Base-by-base conservation (phyloP, 371 early-diverging fungal species). In the Rhizopus sp. region DNA sequence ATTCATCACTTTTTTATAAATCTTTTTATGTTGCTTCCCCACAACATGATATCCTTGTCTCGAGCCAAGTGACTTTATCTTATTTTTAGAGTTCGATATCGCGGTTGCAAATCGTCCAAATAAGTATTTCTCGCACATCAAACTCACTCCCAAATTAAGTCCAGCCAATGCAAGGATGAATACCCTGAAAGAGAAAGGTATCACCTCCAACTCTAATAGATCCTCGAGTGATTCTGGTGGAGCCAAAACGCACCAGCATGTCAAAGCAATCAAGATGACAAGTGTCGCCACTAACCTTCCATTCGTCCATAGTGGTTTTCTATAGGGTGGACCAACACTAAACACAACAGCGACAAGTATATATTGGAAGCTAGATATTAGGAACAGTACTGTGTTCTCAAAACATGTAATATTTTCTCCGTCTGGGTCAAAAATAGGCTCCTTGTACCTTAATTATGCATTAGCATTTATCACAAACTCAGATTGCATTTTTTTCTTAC, bases 291-390 rank as follows among this genome's bases (percentile, higher is more conserved):
- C 66, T 53, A 91, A 85, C 9, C 78, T 69, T 85, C 89, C 75
- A 73, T 97, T 99, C 30, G 83, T 86, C 65, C 82, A 80, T 49
- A 93, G 76, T 0, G 91, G 75, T 67, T 90, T 82, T 39, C 97
- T 86, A 60, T 94, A 97, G 1, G 98, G 99, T 17, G 93, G 93
- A 0, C 99, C 99, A 3, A 91, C 92, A 72, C 92, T 94, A 62
- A 96, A 95, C 16, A 95, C 93, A 30, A 91, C 78, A 1, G 95
- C 98, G 12, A 91, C 84, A 7, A 89, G 71, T 23, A 97, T 78
- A 73, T 99, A 99, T 76, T 96, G 97, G 70, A 87, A 99, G 53
- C 89, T 88, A 13, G 94, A 92, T 5, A 93, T 42, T 54, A 94
- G 61, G 69, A 98, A 99, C 50, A 99, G 77, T 4, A 82, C 87